Base-by-base conservation (phyloP, 306 rosid species). In the Mimosa pudica region DNA sequence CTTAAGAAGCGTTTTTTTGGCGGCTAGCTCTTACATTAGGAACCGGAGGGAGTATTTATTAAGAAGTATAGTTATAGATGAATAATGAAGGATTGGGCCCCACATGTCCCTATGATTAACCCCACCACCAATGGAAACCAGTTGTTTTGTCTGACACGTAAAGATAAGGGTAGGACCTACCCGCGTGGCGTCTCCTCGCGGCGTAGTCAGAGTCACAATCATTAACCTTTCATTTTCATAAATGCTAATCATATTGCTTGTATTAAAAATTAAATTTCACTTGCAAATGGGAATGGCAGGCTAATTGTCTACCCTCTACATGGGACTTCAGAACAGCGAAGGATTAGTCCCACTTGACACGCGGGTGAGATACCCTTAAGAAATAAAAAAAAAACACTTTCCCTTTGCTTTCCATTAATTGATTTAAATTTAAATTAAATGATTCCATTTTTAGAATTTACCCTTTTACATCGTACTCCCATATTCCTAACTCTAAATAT, bases 121-220 rank as follows among this genome's bases (percentile, higher is more conserved):
- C 73, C 73, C 73, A 69, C 73, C 55, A 4, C 73, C 55, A n/a
- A 69, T 10, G 17, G 51, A 69, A 45, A 9, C 80, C 20, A 48
- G 65, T 9, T 70, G 58, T 14, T 63, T 51, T 71, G 51, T 17
- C 75, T 42, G 77, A 79, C 80, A 79, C 76, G 87, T 85, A 74
- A 73, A 70, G 76, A 71, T 63, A 62, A 79, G 33, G 16, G 81
- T 17, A 12, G 73, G 68, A 85, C 18, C 81, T 82, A 76, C 77
- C 10, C 73, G 77, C 88, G 86, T 87, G 88, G 74, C 86, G 76
- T 80, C 66, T 51, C 71, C 76, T 81, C 79, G 77, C 75, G 65
- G 71, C 77, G 49, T 33, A 73, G 52, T 55, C 62, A 30, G 51
- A 55, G 52, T 69, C 66, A 52, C 11, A 46, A 8, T 71, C 57